Conservation (phyloP, 2,329 filamentous ascomycete genomes). For the Venturia effusa region DNA sequence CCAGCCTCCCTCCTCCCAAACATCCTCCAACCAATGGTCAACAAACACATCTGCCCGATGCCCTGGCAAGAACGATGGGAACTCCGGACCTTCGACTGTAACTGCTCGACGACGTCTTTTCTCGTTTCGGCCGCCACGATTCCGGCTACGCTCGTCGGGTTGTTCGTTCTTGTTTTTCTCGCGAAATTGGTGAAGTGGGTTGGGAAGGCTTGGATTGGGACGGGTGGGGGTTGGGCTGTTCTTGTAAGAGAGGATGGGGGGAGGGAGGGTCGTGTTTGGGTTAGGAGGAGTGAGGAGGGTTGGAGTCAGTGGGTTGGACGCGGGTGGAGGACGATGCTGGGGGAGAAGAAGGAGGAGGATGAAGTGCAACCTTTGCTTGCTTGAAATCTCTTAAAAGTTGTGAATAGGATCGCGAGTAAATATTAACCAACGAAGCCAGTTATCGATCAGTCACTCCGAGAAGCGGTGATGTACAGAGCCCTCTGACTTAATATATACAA, state of each 20-base stretch:
- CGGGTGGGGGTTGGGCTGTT: not conserved
- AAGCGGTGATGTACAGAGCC: not conserved
- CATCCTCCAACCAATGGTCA: constrained; percentile 4
- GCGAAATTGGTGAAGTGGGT: not conserved
- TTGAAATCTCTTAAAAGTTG: not conserved
- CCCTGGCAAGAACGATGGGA: constrained; percentile 11
- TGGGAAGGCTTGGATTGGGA: not conserved
- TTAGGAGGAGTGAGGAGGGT: not conserved
- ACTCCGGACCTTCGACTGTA: constrained; percentile 11
- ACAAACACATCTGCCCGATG: constrained; percentile 11
- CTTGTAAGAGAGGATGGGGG: not conserved
- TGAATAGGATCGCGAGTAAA: not conserved
- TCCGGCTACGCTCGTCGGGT: not conserved
- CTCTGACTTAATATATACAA: not conserved
- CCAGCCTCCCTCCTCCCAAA: not conserved
- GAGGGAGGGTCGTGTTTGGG: not conserved
- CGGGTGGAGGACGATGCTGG: not conserved
- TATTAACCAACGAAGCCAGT: not conserved
- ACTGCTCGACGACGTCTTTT: constrained; percentile 10
- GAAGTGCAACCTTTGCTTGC: constrained; percentile 2
- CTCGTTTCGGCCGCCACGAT: constrained; percentile 3
- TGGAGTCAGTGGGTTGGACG: not conserved
- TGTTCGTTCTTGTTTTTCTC: not conserved
- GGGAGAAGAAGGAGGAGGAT: not conserved
- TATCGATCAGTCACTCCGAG: not conserved